phyloP scores from a whole-genome alignment of 805 yeast genomes.

The Cyberlindnera lachancei region DNA sequence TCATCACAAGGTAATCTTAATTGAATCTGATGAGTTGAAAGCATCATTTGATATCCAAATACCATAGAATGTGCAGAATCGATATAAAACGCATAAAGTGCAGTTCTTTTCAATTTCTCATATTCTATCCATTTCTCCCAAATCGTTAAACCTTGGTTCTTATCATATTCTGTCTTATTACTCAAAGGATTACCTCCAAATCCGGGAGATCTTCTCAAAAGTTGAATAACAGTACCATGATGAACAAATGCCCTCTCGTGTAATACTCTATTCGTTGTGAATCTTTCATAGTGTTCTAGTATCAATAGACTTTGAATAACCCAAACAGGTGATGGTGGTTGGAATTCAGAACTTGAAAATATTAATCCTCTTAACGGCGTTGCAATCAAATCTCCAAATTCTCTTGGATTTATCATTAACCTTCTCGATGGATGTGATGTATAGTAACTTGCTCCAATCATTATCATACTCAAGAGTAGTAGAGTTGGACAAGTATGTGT shows the following conservation, averaged over 20 bases:
- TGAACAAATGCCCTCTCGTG: constrained; percentile 83
- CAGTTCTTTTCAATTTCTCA: constrained; percentile 70
- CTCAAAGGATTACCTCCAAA: constrained; percentile 60
- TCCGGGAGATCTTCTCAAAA: constrained; percentile 67
- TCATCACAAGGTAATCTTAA: constrained; percentile 59
- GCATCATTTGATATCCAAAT: constrained; percentile 61
- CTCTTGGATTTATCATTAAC: constrained; percentile 15
- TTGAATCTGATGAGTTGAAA: constrained; percentile 55
- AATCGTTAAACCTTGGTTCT: constrained; percentile 28
- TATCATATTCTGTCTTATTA: constrained; percentile 22
- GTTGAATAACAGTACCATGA: constrained; percentile 80
- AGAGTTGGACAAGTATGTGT: constrained; percentile 45
- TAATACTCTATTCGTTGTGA: constrained; percentile 54
- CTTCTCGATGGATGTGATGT: constrained; percentile 13
- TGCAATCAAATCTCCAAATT: constrained; percentile 29
- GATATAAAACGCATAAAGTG: constrained; percentile 73
- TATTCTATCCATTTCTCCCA: constrained; percentile 71
- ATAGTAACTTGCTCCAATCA: constrained; percentile 23
- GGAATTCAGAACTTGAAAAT: constrained; percentile 64
- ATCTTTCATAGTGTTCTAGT: constrained; percentile 75
- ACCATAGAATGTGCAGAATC: constrained; percentile 75
- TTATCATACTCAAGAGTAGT: constrained; percentile 45
- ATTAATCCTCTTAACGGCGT: constrained; percentile 58
- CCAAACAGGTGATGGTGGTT: constrained; percentile 72
- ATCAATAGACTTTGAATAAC: constrained; percentile 66